Evolutionary conservation across 2,329 filamentous ascomycete species (phyloP).

Genomic region (Botrytis fabae): DNA sequence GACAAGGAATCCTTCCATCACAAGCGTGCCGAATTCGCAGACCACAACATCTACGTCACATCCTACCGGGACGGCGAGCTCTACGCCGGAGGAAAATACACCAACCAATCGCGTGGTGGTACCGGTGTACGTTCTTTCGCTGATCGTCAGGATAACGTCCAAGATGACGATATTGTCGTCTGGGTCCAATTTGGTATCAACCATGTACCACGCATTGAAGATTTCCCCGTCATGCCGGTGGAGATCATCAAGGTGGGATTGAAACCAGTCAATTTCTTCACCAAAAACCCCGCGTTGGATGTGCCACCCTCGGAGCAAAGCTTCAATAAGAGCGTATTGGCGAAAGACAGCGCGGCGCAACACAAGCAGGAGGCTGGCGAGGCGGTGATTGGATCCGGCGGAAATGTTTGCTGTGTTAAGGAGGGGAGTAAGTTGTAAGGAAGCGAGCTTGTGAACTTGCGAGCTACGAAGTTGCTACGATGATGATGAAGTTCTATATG

Average conservation of each 20-base stretch:
- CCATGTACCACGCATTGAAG: slow-evolving; percentile 63
- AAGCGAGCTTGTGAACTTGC: not conserved
- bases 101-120: slow-evolving; percentile 56
- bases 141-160: slow-evolving; percentile 50
- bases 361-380: slow-evolving; percentile 15
- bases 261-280: slow-evolving; percentile 55
- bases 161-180: slow-evolving; percentile 56
- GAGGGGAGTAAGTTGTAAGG: slow-evolving; percentile 21
- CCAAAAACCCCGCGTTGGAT: slow-evolving; percentile 53
- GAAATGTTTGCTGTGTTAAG: slow-evolving; percentile 21
- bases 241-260: slow-evolving; percentile 54
- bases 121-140: slow-evolving; percentile 56
- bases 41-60: slow-evolving; percentile 56
- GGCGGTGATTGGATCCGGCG: slow-evolving; percentile 14
- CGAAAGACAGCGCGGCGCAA: not conserved
- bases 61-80: slow-evolving; percentile 54
- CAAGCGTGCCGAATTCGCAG: slow-evolving; percentile 55
- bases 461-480: not conserved
- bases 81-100: slow-evolving; percentile 56
- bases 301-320: slow-evolving; percentile 49
- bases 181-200: slow-evolving; percentile 63
- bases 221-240: slow-evolving; percentile 69
- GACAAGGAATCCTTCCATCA: slow-evolving; percentile 49
- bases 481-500: not conserved
- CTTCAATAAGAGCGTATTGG: slow-evolving; percentile 43